Base-by-base conservation (phyloP, 148 eudicot species). In the Fagopyrum homotropicum region DNA sequence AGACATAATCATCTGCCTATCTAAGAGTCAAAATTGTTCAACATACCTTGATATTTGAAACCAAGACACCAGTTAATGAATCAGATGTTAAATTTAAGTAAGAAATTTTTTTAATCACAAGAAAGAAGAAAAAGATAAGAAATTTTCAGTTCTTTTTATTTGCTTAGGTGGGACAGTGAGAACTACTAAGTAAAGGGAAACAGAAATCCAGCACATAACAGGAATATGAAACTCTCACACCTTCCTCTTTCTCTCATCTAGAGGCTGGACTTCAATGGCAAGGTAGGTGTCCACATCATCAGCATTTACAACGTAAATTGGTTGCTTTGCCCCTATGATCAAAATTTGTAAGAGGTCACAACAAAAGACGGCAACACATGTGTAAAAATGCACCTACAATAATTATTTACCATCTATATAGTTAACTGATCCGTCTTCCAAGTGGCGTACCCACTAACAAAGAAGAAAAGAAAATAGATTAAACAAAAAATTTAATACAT, bases 401-500 rank as follows among this genome's bases (percentile, higher is more conserved):
- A 44, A 9, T 30, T 51, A 3, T 64, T 77, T 89, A 93, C 98
- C 98, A 16, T 93, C 98, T 71, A 93, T 90, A 75, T 91, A 91
- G 75, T 88, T 84, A 70, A 93, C 85, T 75, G 98, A 93, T 77
- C 98, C 98, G 87, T 93, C 98, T 83, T 93, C 95, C 86, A 91
- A 64, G 85, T 91, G 93, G 46, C 98, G 95, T 57, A 93, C 89
- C 98, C 98, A 93, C 98, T 89, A 77, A 76, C 75, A 69, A 76
- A 48, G 77, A 59, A 81, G 74, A 61, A 74, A 75, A 60, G 40
- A 64, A 6, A 8, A 80, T 75, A 52, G 44, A 77, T 76, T 61
- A 59, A 17, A 77, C 73, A 45, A 22, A 51, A 17, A 77, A n/a
- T 49, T 78, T 61, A 6, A 50, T 45, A 35, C 40, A 52, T 64